These are phyloP conservation scores for Acanthamoeba castellanii DNA, from an alignment of 208 protist species.

Conservation along the genomic window DNA sequence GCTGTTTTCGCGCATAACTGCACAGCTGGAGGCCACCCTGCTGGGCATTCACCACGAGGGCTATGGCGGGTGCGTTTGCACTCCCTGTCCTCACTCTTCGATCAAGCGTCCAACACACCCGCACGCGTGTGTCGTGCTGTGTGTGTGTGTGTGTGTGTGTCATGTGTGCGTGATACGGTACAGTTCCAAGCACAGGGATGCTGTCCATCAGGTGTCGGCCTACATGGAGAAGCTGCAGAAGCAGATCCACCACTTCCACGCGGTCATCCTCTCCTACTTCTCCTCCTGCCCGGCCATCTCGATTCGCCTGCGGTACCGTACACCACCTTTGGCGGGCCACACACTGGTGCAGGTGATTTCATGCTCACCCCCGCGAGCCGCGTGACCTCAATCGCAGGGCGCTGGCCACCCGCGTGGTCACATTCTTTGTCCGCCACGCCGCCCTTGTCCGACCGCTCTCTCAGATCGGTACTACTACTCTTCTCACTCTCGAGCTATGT, in stretches of 20 bases:
- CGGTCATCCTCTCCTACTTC: slow-evolving; percentile 27
- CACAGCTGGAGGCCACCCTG: slow-evolving; percentile 25
- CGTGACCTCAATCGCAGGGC: background rate
- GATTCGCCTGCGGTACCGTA: slow-evolving; percentile 1
- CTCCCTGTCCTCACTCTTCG: background rate
- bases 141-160: background rate
- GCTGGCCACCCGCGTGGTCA: slow-evolving; percentile 30
- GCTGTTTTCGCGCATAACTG: slow-evolving; percentile 40
- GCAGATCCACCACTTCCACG: slow-evolving; percentile 63
- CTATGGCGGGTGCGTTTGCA: slow-evolving; percentile 25
- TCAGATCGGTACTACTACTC: background rate
- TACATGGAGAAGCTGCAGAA: slow-evolving; percentile 72
- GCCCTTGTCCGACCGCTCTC: slow-evolving; percentile 58
- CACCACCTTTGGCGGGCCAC: background rate
- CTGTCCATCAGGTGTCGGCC: slow-evolving; percentile 23
- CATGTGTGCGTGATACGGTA: background rate
- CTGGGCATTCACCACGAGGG: slow-evolving; percentile 59
- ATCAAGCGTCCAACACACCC: background rate
- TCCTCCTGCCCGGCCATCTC: slow-evolving; percentile 24
- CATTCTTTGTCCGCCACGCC: slow-evolving; percentile 56
- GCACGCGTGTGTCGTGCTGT: background rate
- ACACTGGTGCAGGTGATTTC: background rate
- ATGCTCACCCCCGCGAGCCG: background rate
- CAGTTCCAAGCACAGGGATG: slow-evolving; percentile 49
- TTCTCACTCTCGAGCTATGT: background rate